Conservation (phyloP, 1,139 yeast genomes). For the Diutina ranongensis region DNA sequence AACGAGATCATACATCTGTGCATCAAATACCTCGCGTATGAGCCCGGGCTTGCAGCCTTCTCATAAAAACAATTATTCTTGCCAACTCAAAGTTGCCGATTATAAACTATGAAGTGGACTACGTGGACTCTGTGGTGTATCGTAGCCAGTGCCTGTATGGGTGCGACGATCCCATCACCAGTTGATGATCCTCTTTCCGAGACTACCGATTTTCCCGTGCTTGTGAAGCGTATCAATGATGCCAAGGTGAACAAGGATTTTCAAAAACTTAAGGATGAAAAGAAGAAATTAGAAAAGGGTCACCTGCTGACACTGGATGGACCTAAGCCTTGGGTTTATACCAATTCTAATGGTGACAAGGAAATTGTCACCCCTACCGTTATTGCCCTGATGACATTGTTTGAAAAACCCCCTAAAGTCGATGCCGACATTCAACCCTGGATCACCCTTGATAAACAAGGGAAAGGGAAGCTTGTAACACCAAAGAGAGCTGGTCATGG, state of each 20-base stretch:
- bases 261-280: slow-evolving; percentile 19
- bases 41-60: background rate
- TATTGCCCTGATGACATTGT: slow-evolving; percentile 70
- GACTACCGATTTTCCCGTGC: background rate
- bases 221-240: background rate
- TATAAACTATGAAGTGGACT: no score
- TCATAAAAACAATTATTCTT: background rate
- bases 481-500: slow-evolving; percentile 67
- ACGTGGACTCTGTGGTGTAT: background rate
- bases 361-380: slow-evolving; percentile 77
- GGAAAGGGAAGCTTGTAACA: slow-evolving; percentile 66
- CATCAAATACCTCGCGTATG: background rate
- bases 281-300: slow-evolving; percentile 6
- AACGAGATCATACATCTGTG: background rate
- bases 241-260: slow-evolving; percentile 26
- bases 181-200: background rate
- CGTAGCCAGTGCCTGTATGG: background rate
- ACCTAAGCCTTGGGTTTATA: slow-evolving; percentile 59
- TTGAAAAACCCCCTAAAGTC: slow-evolving; percentile 57
- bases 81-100: no score
- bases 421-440: slow-evolving; percentile 70
- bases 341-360: slow-evolving; percentile 40
- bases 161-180: background rate
- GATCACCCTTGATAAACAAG: slow-evolving; percentile 67
- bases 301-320: slow-evolving; percentile 9